These are phyloP conservation scores for Rozella allomycis DNA, from an alignment of 371 early-diverging fungal species.

Conservation along the genomic window DNA sequence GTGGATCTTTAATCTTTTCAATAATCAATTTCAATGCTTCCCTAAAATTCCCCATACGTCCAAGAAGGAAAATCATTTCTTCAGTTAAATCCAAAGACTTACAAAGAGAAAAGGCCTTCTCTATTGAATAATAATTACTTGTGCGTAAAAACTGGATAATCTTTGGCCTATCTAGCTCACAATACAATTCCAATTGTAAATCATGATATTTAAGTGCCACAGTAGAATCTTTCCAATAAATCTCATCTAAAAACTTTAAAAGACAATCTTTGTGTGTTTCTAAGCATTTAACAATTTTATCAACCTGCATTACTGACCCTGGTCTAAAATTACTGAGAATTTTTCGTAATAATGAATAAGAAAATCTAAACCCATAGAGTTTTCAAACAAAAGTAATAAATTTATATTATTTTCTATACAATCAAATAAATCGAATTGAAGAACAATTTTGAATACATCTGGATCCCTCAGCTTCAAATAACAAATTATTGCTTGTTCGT, in stretches of 20 bases:
- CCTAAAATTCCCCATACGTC: slow-evolving; percentile 89
- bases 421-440: too few relatives aligned
- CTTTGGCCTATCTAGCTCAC: slow-evolving; percentile 53
- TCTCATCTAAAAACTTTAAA: slow-evolving; percentile 68
- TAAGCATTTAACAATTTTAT: slow-evolving; percentile 4
- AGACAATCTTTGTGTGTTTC: slow-evolving; percentile 18
- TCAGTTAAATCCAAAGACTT: slow-evolving; percentile 63
- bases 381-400: too few relatives aligned
- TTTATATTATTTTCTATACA: too few relatives aligned
- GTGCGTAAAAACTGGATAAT: slow-evolving; percentile 59
- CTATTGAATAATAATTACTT: slow-evolving; percentile 50
- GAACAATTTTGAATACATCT: slow-evolving; percentile 48
- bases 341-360: too few relatives aligned
- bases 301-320: slow-evolving; percentile 1
- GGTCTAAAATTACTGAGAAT: too few relatives aligned
- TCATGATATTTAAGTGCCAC: slow-evolving; percentile 56
- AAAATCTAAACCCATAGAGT: too few relatives aligned
- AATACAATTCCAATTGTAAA: slow-evolving; percentile 66
- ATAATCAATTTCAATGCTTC: slow-evolving; percentile 76
- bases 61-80: slow-evolving; percentile 81
- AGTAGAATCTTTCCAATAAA: slow-evolving; percentile 47
- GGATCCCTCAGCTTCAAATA: slow-evolving; percentile 44
- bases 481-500: slow-evolving; percentile 55
- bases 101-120: slow-evolving; percentile 61
- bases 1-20: slow-evolving; percentile 60